phyloP scores from a whole-genome alignment of 306 rosid species.

The Acmispon strigosus region DNA sequence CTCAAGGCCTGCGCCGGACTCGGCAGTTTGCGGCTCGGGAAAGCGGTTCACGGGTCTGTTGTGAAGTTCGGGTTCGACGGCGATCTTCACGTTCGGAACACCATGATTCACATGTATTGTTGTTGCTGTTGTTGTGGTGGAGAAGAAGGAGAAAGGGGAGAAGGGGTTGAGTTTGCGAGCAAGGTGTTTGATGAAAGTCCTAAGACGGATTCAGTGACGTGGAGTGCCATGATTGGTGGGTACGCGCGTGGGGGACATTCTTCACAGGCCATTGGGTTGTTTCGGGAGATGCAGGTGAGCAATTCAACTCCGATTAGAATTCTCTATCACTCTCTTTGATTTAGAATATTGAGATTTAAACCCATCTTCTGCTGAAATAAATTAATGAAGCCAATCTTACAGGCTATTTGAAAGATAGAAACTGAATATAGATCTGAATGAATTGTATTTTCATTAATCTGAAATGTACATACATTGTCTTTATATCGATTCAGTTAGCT shows the following conservation, averaged over 20 bases:
- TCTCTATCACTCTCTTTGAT: background rate
- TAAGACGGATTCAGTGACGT: constrained; percentile 55
- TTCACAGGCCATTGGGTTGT: constrained; percentile 44
- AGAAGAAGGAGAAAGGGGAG: background rate
- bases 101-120: constrained; percentile 83
- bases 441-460: no score
- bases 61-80: constrained; percentile 63
- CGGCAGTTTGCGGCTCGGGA: constrained; percentile 43
- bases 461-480: no score
- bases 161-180: constrained; percentile 46
- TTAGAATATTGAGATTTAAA: no score
- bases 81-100: constrained; percentile 66
- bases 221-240: constrained; percentile 95
- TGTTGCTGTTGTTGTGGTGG: constrained; percentile 18
- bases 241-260: constrained; percentile 57
- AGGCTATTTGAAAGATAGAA: no score
- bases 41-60: constrained; percentile 53
- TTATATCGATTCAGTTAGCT: no score
- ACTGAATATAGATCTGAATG: no score
- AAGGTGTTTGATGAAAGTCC: constrained; percentile 72
- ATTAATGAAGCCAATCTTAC: no score
- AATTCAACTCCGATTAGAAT: no score
- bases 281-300: constrained; percentile 63
- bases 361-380: no score
- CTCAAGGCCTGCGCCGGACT: constrained; percentile 86